Conservation (phyloP, 2,329 filamentous ascomycete species). For the Trichoderma citrinoviride region DNA sequence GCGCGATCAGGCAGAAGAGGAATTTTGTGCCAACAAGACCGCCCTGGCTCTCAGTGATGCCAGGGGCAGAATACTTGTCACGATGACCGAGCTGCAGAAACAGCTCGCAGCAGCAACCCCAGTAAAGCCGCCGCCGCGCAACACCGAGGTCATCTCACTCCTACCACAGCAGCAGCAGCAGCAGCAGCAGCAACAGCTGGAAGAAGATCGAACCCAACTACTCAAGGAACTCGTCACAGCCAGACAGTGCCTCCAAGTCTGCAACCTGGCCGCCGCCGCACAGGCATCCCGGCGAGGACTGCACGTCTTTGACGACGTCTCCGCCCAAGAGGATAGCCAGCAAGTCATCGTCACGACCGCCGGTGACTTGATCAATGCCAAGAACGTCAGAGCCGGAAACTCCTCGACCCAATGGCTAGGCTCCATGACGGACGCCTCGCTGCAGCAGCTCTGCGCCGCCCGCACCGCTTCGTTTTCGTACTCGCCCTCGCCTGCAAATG, state of each 20-base stretch:
- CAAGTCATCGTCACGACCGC: conserved; percentile 26
- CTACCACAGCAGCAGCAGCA: too few relatives aligned
- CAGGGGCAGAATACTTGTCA: conserved; percentile 1
- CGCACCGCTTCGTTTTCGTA: not conserved
- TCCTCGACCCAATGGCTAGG: conserved; percentile 21
- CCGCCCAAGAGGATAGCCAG: conserved; percentile 21
- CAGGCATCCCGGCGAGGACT: conserved; percentile 22
- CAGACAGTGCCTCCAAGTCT: conserved; percentile 18
- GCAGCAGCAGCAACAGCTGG: not conserved
- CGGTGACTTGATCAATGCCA: conserved; percentile 25
- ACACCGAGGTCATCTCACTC: not conserved
- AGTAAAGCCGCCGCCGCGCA: not conserved
- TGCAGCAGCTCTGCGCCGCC: not conserved
- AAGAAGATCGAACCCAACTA: not conserved
- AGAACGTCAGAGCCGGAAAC: not conserved
- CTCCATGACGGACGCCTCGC: conserved; percentile 7
- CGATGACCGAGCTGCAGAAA: not conserved
- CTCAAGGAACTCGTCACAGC: conserved; percentile 9
- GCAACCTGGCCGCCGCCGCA: conserved; percentile 12
- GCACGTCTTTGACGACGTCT: conserved; percentile 26
- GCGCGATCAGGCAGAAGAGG: too few relatives aligned
- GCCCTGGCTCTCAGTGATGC: not conserved
- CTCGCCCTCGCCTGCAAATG: not conserved
- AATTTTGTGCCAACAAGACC: too few relatives aligned
- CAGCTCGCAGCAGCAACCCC: not conserved